These are phyloP conservation scores for Pittosporum tobira DNA, from an alignment of 129 eudicot species.

Conservation along the genomic window DNA sequence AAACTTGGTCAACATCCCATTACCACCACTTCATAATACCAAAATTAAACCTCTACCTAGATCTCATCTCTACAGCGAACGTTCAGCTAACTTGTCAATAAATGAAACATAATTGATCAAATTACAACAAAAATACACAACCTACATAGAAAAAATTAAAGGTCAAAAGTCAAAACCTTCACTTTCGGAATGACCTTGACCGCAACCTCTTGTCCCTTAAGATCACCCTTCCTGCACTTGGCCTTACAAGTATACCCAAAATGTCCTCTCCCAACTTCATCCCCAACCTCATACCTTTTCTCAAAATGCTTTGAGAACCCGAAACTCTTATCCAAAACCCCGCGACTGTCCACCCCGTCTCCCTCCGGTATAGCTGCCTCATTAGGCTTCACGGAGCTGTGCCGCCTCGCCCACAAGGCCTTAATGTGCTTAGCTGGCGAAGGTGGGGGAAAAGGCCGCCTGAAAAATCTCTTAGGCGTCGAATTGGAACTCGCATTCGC, in stretches of 20 bases:
- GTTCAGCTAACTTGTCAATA: background rate
- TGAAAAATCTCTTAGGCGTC: constrained; percentile 69
- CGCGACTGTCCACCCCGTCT: constrained; percentile 20
- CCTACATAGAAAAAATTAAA: background rate
- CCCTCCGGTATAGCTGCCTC: constrained; percentile 62
- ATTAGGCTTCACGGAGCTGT: constrained; percentile 78
- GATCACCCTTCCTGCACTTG: constrained; percentile 66
- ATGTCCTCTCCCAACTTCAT: constrained; percentile 92
- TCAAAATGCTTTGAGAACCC: constrained; percentile 76
- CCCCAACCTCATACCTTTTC: constrained; percentile 68
- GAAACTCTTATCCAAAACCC: constrained; percentile 59
- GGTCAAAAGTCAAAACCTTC: constrained; percentile 34
- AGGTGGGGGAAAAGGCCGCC: constrained; percentile 75
- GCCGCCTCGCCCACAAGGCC: constrained; percentile 60
- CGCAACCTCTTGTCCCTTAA: constrained; percentile 85
- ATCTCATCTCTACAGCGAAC: background rate
- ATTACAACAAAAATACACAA: background rate
- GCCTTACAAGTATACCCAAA: constrained; percentile 89
- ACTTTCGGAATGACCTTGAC: constrained; percentile 88
- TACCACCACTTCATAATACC: background rate
- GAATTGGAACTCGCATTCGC: constrained; percentile 49
- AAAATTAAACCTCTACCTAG: background rate
- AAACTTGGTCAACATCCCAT: background rate
- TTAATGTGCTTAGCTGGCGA: constrained; percentile 91
- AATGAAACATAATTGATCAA: background rate